Evolutionary conservation across 805 yeast genomes (phyloP).

Genomic region (baker's yeast (Saccharomyces cerevisiae)): DNA sequence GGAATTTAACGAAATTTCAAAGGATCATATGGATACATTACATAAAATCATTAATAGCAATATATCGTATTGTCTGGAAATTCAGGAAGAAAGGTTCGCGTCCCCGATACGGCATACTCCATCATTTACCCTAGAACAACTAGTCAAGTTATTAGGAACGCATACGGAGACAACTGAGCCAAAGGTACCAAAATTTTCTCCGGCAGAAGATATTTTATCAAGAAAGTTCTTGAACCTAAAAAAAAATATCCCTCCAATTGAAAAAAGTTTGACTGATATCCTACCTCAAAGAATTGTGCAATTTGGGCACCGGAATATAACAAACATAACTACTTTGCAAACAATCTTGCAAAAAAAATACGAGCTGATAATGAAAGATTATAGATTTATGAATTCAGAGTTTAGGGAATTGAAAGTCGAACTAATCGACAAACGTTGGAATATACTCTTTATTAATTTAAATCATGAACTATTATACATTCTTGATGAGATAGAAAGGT

Average conservation of each 20-base stretch:
- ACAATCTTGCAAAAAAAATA: conserved; percentile 35
- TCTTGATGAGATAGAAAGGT: conserved; percentile 16
- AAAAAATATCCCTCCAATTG: conserved; percentile 41
- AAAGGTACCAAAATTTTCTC: conserved; percentile 34
- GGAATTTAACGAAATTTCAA: conserved; percentile 39
- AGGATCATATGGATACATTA: conserved; percentile 36
- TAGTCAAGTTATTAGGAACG: conserved; percentile 27
- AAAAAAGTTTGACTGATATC: conserved; percentile 42
- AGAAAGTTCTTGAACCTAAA: conserved; percentile 37
- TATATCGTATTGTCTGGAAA: conserved; percentile 30
- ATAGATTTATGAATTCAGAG: conserved; percentile 36
- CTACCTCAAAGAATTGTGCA: conserved; percentile 43
- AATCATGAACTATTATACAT: conserved; percentile 34
- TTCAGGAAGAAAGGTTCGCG: conserved; percentile 33
- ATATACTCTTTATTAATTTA: conserved; percentile 41
- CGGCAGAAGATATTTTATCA: conserved; percentile 35
- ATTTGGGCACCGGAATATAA: conserved; percentile 31
- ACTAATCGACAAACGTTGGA: conserved; percentile 49
- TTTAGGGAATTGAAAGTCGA: conserved; percentile 37
- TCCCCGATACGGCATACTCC: conserved; percentile 38
- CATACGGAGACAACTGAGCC: conserved; percentile 22
- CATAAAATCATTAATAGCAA: conserved; percentile 34
- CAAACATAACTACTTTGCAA: conserved; percentile 16
- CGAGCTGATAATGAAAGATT: conserved; percentile 33
- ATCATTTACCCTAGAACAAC: conserved; percentile 29